Percentiles rank a stretch among this genome's conserved stretches.
phyloP scores from a whole-genome alignment of 805 yeast genomes.

The Hanseniaspora pseudoguilliermondii region DNA sequence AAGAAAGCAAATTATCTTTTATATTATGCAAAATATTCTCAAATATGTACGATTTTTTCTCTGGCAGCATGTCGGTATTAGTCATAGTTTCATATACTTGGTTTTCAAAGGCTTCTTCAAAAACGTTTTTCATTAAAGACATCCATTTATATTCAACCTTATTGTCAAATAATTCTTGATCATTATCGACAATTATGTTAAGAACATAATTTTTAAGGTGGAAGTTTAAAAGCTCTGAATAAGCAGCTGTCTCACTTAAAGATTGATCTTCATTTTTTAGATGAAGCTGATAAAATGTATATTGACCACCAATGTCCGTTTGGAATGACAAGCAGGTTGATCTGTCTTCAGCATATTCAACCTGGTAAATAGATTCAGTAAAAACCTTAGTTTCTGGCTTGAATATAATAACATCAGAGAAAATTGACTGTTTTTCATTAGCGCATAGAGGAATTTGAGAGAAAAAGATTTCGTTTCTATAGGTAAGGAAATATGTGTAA shows the following conservation, averaged over 20 bases:
- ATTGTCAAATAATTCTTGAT: not conserved
- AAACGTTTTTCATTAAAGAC: not conserved
- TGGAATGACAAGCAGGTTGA: slow-evolving; percentile 6
- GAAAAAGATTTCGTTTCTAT: not conserved
- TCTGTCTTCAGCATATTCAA: not conserved
- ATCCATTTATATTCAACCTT: not conserved
- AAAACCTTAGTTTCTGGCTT: not conserved
- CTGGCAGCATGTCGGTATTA: not conserved
- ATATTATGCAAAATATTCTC: not conserved
- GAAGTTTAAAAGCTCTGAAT: not conserved
- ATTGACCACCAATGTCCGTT: not conserved
- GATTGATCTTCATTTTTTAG: not conserved
- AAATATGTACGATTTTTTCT: not conserved
- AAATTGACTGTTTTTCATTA: not conserved
- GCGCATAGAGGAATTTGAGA: not conserved
- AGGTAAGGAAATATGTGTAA: not conserved
- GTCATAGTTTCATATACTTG: not conserved
- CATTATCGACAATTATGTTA: not conserved
- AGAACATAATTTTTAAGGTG: not conserved
- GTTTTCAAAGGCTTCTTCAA: not conserved
- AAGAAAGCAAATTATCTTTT: not conserved
- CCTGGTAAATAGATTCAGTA: not conserved
- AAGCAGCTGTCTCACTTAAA: not conserved
- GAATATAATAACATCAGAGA: not conserved
- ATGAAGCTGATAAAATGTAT: slow-evolving; percentile 9